Evolutionary conservation across 306 rosid genomes (phyloP).

Genomic region (Echinosophora koreensis): DNA sequence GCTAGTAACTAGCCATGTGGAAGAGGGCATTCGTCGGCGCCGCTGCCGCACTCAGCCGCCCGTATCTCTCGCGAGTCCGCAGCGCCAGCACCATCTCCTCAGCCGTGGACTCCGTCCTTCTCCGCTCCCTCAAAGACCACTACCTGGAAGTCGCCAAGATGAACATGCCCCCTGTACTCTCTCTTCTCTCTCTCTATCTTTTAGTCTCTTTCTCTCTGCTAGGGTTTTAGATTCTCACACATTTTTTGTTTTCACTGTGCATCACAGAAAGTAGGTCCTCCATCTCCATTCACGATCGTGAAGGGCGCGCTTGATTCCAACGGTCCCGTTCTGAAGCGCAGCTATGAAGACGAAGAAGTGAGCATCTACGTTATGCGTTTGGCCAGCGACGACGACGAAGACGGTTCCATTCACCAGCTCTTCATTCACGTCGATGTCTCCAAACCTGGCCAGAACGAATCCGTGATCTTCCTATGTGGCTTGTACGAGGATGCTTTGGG

Average conservation of each 20-base stretch:
- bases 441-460: conserved; percentile 68
- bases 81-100: conserved; percentile 59
- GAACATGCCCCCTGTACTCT: conserved; percentile 83
- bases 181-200: conserved; percentile 33
- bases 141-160: conserved; percentile 81
- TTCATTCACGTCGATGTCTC: conserved; percentile 81
- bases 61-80: conserved; percentile 37
- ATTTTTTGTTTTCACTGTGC: background rate
- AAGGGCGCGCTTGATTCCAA: conserved; percentile 76
- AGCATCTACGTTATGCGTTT: conserved; percentile 74
- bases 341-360: conserved; percentile 72
- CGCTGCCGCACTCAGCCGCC: conserved; percentile 51
- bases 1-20: conserved; percentile 58
- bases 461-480: conserved; percentile 77
- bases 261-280: conserved; percentile 80
- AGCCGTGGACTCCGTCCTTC: conserved; percentile 78
- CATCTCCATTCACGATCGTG: conserved; percentile 73
- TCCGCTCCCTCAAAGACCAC: conserved; percentile 94
- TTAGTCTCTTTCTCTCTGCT: conserved; percentile 5
- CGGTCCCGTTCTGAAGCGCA: conserved; percentile 77
- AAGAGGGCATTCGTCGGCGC: conserved; percentile 56
- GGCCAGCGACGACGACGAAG: conserved; percentile 57
- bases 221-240: conserved; percentile 29
- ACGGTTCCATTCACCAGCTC: conserved; percentile 68
- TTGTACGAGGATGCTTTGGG: conserved; percentile 89